phyloP scores from a whole-genome alignment of 768 basidiomycete genomes.

The Tricholoma sp. region DNA sequence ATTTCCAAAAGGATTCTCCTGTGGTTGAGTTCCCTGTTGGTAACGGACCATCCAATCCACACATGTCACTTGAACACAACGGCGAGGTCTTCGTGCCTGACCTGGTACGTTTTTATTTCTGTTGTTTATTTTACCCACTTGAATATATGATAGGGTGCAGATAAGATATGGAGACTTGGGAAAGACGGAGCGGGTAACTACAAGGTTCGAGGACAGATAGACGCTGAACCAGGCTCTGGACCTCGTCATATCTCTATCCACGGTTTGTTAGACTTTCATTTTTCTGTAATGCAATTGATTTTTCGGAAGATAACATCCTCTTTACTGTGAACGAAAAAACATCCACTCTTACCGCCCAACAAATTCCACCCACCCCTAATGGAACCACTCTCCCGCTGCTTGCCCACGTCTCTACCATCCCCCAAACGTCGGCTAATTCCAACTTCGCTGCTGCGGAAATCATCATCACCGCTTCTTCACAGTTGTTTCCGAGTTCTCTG shows the following conservation, averaged over 20 bases:
- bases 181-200: conserved; percentile 39
- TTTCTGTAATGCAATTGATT: background rate
- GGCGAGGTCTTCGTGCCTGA: conserved; percentile 61
- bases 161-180: conserved; percentile 64
- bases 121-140: background rate
- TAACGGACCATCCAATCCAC: conserved; percentile 50
- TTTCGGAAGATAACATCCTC: conserved; percentile 35
- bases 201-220: conserved; percentile 55
- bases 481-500: conserved; percentile 38
- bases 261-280: conserved; percentile 16
- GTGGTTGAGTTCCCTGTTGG: conserved; percentile 46
- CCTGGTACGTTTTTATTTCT: conserved; percentile 37
- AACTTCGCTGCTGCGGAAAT: conserved; percentile 50
- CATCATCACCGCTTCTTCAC: conserved; percentile 39
- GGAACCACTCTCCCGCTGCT: conserved; percentile 40
- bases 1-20: conserved; percentile 29
- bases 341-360: conserved; percentile 48
- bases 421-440: conserved; percentile 33
- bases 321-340: conserved; percentile 49
- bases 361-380: conserved; percentile 43
- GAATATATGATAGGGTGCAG: conserved; percentile 44
- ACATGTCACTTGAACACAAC: conserved; percentile 55
- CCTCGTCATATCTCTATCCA: conserved; percentile 47
- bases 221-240: conserved; percentile 58
- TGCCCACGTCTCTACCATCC: conserved; percentile 40